Evolutionary conservation across 768 basidiomycete genomes (phyloP), one percentile per base, ranked within the genome.

Genomic region (Hericium coralloides): DNA sequence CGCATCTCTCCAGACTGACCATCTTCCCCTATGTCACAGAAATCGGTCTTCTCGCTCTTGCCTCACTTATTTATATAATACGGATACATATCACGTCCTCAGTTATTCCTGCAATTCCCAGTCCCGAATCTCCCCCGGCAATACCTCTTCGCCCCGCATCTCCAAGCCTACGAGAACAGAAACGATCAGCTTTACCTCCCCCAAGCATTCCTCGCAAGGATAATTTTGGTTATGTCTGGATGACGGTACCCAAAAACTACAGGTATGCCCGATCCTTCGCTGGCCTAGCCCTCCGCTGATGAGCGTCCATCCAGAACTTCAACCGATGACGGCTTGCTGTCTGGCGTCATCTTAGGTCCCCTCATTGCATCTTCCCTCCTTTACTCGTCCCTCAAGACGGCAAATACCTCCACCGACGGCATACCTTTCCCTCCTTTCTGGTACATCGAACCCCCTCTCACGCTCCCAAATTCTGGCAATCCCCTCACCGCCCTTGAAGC

Each of bases 241-340:
- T 93, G 91, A 87, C 90, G 15, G 89, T 91, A 4, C 86, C 88
- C 0, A 90, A 91, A 69, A 91, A 93, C 65, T 93, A 89, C 66
- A 77, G 90, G 89, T 87, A 60, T 43, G 73, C 64, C 41, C 55
- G 52, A 38, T 23, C 17, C 18, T 38, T 7, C 52, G 6, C 31
- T 52, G 10, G 52, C 18, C 49, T 25, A 8, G n/a, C 7, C 6
- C 17, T 31, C n/a, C n/a, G 59, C 15, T 17, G 23, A 49, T 58
- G 54, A 58, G 57, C 23, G 37, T 49, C 36, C 37, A 17, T 37
- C 41, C 61, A 93, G 92, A 66, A 82, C 89, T 56, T 87, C 85
- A 49, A 71, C 78, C 12, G 94, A 95, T 66, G 93, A 97, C 68
- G 95, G 95, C 14, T 82, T 87, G 22, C 72, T 90, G 57, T 92